Evolutionary conservation across 306 rosid genomes (phyloP).

Genomic region (Cucumis hystrix): DNA sequence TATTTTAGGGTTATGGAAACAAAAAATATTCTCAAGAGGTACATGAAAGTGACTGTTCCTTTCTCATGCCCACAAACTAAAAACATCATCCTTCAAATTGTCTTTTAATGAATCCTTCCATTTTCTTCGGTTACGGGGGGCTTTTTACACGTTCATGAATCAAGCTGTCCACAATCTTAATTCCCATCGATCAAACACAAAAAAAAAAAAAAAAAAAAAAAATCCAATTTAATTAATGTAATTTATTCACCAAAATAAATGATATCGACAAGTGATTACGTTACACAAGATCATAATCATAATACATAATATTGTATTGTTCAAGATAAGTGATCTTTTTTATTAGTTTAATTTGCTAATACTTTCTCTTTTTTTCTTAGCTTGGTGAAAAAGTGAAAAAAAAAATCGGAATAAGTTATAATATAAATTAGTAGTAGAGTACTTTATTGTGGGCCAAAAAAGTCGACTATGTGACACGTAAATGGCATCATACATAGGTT

Average conservation of each 20-base stretch:
- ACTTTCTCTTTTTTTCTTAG: not conserved
- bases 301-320: no score
- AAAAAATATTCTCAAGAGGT: not conserved
- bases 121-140: not conserved
- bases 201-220: no score
- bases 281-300: no score
- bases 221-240: not conserved
- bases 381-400: no score
- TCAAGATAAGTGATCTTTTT: no score
- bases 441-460: no score
- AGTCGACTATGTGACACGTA: not conserved
- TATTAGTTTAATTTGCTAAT: not conserved
- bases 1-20: not conserved
- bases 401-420: no score
- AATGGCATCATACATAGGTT: not conserved
- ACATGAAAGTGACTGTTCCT: not conserved
- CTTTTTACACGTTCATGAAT: not conserved
- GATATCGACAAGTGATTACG: not conserved
- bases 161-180: not conserved
- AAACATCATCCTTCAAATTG: not conserved
- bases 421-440: not conserved
- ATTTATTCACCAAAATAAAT: not conserved
- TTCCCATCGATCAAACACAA: no score
- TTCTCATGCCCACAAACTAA: not conserved
- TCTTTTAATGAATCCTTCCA: slow-evolving; percentile 5